phyloP scores from a whole-genome alignment of 2,329 filamentous ascomycete genomes.

The Elsinoe batatas region DNA sequence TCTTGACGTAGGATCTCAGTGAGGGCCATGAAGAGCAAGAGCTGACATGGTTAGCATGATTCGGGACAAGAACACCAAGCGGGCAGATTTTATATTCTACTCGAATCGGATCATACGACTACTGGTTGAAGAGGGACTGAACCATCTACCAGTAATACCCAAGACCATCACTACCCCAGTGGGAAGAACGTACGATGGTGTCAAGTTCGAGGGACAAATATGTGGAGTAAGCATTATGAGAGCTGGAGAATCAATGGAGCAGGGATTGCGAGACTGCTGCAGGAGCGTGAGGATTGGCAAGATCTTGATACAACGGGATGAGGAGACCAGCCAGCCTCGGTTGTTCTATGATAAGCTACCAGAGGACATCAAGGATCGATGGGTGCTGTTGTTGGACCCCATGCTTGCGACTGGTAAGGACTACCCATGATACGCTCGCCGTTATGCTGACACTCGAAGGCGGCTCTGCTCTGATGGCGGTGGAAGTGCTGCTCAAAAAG shows the following conservation, averaged over 20 bases:
- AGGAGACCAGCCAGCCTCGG: slow-evolving; percentile 84
- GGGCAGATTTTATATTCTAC: slow-evolving; percentile 98
- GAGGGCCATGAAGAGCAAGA: background rate
- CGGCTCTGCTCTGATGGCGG: slow-evolving; percentile 92
- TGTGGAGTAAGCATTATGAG: slow-evolving; percentile 98
- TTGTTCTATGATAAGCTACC: slow-evolving; percentile 98
- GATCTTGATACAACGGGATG: slow-evolving; percentile 94
- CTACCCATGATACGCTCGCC: slow-evolving; percentile 14
- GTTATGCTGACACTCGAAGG: slow-evolving; percentile 40
- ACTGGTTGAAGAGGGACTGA: slow-evolving; percentile 91
- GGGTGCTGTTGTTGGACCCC: slow-evolving; percentile 91
- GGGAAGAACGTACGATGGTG: slow-evolving; percentile 75
- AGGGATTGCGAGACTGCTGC: slow-evolving; percentile 91
- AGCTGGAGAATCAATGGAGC: slow-evolving; percentile 96
- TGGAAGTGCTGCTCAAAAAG: slow-evolving; percentile 79
- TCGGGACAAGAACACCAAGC: slow-evolving; percentile 76
- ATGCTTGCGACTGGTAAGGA: slow-evolving; percentile 90
- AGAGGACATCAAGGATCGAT: slow-evolving; percentile 81
- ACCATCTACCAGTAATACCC: slow-evolving; percentile 85
- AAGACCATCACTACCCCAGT: slow-evolving; percentile 87
- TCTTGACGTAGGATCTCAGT: slow-evolving; percentile 71
- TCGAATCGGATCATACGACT: slow-evolving; percentile 96
- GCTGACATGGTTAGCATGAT: slow-evolving; percentile 61
- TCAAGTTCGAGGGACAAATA: slow-evolving; percentile 95
- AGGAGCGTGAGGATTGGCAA: slow-evolving; percentile 97